phyloP scores from a whole-genome alignment of 305 asterid species.

The Solanum chacoense region DNA sequence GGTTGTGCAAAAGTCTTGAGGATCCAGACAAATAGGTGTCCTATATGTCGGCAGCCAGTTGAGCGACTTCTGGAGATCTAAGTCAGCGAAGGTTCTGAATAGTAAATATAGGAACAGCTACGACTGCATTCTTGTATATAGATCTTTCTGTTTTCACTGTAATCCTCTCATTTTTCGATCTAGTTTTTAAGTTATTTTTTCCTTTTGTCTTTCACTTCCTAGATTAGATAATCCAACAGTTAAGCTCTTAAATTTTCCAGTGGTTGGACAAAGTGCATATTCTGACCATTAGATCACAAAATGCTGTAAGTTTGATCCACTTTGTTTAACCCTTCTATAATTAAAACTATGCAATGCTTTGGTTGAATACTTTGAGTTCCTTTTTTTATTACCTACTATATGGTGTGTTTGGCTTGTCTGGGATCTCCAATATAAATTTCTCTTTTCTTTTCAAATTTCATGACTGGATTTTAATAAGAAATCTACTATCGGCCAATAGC shows the following conservation, averaged over 20 bases:
- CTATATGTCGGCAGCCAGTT: conserved; percentile 91
- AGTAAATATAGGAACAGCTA: conserved; percentile 24
- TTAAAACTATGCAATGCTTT: background rate
- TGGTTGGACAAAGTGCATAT: background rate
- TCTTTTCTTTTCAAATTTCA: background rate
- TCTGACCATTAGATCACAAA: background rate
- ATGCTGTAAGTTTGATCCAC: background rate
- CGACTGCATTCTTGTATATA: background rate
- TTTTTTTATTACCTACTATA: background rate
- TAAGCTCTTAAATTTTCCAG: background rate
- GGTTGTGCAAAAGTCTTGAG: conserved; percentile 94
- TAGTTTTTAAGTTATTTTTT: background rate
- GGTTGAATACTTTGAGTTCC: background rate
- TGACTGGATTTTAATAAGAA: background rate
- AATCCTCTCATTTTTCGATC: background rate
- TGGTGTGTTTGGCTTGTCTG: background rate
- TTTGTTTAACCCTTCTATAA: background rate
- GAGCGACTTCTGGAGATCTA: conserved; percentile 94
- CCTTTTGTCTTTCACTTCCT: background rate
- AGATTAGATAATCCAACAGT: background rate
- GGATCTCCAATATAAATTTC: background rate
- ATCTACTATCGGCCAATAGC: background rate
- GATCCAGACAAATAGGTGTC: conserved; percentile 93
- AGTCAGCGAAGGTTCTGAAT: conserved; percentile 47
- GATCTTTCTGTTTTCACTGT: background rate